A percentile compares a stretch with the other conserved stretches of the same genome.
Evolutionary conservation across 2,329 filamentous ascomycete genomes (phyloP).

Genomic region (Penicillium frequentans): DNA sequence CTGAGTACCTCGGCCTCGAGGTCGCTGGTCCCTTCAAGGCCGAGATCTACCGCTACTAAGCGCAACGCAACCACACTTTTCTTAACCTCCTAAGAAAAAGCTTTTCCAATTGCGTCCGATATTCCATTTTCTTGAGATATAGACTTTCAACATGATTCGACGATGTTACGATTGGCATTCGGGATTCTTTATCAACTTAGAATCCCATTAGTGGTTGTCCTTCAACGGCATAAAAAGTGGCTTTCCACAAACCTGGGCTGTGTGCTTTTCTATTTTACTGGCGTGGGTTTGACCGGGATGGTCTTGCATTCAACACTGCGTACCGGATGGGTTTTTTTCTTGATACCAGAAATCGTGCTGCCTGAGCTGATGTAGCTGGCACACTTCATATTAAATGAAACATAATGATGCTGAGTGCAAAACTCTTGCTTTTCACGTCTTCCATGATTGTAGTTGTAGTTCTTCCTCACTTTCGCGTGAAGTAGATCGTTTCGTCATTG

Average conservation of each 20-base stretch:
- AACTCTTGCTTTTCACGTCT: not conserved
- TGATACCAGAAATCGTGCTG: slow-evolving; percentile 7
- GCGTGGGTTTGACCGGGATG: slow-evolving; percentile 33
- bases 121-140: slow-evolving; percentile 35
- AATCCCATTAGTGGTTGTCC: slow-evolving; percentile 55
- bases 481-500: no score
- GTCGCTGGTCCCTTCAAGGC: slow-evolving; percentile 92
- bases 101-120: slow-evolving; percentile 30
- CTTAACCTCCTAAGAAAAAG: slow-evolving; percentile 5
- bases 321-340: slow-evolving; percentile 25
- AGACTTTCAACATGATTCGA: slow-evolving; percentile 59
- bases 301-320: slow-evolving; percentile 41
- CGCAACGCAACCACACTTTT: slow-evolving; percentile 14
- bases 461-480: no score
- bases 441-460: no score
- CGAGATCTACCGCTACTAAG: slow-evolving; percentile 73
- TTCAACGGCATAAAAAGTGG: slow-evolving; percentile 61
- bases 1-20: slow-evolving; percentile 88
- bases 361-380: not conserved
- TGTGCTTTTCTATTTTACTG: slow-evolving; percentile 27
- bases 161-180: slow-evolving; percentile 60
- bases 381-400: slow-evolving; percentile 1
- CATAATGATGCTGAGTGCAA: slow-evolving; percentile 3
- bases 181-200: slow-evolving; percentile 43
- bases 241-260: slow-evolving; percentile 30